A percentile compares a stretch with the other conserved stretches of the same genome.
Evolutionary conservation across 164 flowering plant species (phyloP).

Genomic region (Vitis amurensis): DNA sequence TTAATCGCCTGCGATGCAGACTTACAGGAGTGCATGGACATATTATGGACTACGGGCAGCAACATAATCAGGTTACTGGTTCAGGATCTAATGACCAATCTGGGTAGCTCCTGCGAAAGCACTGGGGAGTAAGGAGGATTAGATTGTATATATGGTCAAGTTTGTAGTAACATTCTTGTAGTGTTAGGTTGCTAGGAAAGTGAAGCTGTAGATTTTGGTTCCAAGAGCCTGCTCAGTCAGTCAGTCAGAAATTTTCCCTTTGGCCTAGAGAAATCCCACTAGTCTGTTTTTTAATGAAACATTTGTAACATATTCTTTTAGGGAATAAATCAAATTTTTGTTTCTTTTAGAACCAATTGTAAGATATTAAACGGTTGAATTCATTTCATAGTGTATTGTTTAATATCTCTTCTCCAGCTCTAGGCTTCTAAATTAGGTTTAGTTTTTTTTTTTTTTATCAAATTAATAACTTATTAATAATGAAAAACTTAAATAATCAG

Average conservation of each 20-base stretch:
- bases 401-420: too few species aligned
- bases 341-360: too few species aligned
- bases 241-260: conserved; percentile 17
- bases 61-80: conserved; percentile 62
- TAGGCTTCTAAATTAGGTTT: too few species aligned
- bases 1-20: conserved; percentile 82
- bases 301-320: too few species aligned
- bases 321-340: too few species aligned
- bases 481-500: too few species aligned
- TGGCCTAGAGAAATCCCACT: neutral
- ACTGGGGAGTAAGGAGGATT: conserved; percentile 45
- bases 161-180: conserved; percentile 23
- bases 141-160: conserved; percentile 18
- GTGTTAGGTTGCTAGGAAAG: conserved; percentile 10
- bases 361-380: too few species aligned
- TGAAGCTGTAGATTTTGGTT: conserved; percentile 30
- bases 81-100: conserved; percentile 57
- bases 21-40: conserved; percentile 79
- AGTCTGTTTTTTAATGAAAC: too few species aligned
- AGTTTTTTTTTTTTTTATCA: too few species aligned
- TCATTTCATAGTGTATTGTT: too few species aligned
- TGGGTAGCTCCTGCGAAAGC: conserved; percentile 95
- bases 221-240: conserved; percentile 16
- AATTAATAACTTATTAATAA: too few species aligned
- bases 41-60: conserved; percentile 55